Evolutionary conservation across 2,329 filamentous ascomycete genomes (phyloP).

Genomic region (Ophioceras dolichostomum): DNA sequence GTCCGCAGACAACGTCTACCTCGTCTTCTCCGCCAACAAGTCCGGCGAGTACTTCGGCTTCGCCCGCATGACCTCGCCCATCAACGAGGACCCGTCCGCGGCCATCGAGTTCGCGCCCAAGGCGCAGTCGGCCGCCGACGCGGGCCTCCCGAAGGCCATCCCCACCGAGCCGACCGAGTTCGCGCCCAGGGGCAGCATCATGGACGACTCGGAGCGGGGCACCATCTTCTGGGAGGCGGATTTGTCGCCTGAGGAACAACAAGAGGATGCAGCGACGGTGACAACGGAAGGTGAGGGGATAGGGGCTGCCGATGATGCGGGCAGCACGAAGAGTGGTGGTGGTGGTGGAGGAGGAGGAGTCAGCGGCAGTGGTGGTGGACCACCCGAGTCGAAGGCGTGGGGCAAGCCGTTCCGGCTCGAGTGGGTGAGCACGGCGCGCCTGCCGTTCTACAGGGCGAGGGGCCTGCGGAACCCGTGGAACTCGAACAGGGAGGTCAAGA

Average conservation of each 20-base stretch:
- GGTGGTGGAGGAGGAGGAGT: no score
- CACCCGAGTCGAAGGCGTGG: constrained; percentile 53
- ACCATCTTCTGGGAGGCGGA: constrained; percentile 96
- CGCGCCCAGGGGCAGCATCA: constrained; percentile 73
- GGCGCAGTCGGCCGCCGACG: constrained; percentile 41
- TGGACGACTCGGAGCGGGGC: constrained; percentile 84
- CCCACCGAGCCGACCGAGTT: constrained; percentile 66
- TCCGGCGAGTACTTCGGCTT: constrained; percentile 96
- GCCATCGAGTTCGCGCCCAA: constrained; percentile 59
- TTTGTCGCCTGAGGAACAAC: constrained; percentile 17
- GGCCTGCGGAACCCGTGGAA: constrained; percentile 92
- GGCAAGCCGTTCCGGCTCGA: constrained; percentile 86
- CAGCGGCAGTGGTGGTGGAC: no score
- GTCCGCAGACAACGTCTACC: constrained; percentile 72
- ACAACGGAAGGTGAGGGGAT: constrained; percentile 11
- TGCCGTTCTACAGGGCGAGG: constrained; percentile 82
- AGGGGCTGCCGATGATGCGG: background rate
- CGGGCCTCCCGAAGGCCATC: constrained; percentile 67
- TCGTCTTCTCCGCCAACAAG: constrained; percentile 94
- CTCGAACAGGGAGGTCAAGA: constrained; percentile 89
- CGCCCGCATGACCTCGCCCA: constrained; percentile 76
- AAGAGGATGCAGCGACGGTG: constrained; percentile 17
- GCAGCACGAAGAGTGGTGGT: constrained; percentile 24
- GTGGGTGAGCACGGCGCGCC: constrained; percentile 72
- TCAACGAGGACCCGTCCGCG: constrained; percentile 62